Conservation (phyloP, 2,329 filamentous ascomycete genomes). For the Colletotrichum chrysophilum region DNA sequence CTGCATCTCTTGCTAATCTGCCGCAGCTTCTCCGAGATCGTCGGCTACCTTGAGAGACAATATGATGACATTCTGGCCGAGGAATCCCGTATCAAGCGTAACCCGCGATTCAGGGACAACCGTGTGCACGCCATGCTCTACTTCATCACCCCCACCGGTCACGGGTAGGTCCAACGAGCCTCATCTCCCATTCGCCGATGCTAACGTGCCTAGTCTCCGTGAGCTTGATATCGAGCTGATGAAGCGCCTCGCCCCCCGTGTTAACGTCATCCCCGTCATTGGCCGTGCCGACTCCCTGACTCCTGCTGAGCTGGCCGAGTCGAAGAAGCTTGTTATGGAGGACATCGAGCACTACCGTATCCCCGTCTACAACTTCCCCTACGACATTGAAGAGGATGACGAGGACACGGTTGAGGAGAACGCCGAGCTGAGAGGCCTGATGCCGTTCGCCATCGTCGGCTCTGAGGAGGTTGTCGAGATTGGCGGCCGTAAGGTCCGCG, state of each 20-base stretch:
- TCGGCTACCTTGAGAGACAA: conserved; percentile 97
- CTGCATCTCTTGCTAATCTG: neutral
- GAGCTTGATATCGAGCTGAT: conserved; percentile 99
- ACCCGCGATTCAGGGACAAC: conserved; percentile 98
- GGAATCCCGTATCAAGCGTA: conserved; percentile 99
- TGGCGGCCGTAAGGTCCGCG: conserved; percentile 88
- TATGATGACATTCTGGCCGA: conserved; percentile 99
- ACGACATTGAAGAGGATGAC: conserved; percentile 99
- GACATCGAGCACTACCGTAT: conserved; percentile 99
- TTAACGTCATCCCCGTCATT: conserved; percentile 99
- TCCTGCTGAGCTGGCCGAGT: conserved; percentile 94
- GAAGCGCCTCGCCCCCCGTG: conserved; percentile 97
- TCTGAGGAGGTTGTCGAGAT: conserved; percentile 96
- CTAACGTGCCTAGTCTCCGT: conserved; percentile 70
- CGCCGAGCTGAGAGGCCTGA: conserved; percentile 92
- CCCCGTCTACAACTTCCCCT: conserved; percentile 99
- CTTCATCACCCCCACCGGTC: conserved; percentile 98
- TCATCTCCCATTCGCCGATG: neutral
- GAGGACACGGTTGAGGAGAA: conserved; percentile 99
- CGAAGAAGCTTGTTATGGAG: conserved; percentile 99
- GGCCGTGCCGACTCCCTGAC: conserved; percentile 98
- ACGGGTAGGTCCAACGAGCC: conserved; percentile 66
- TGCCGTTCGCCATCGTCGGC: conserved; percentile 99
- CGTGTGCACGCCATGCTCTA: conserved; percentile 97
- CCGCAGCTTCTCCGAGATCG: conserved; percentile 90